Conservation (phyloP, 306 rosid species). For the Vachellia collinsii region DNA sequence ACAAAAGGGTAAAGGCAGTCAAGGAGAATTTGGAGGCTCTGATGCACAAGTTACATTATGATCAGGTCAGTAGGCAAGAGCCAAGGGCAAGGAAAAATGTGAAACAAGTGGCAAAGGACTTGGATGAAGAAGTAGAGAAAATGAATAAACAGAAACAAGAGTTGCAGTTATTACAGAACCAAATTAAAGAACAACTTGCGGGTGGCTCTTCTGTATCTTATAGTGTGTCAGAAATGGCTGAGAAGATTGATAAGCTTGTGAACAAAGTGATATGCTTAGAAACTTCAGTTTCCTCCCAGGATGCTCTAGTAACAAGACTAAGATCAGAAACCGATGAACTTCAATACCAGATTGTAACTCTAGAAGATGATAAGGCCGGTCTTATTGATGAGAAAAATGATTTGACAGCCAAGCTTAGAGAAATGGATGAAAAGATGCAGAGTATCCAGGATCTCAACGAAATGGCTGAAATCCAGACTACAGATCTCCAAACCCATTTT, state of each 20-base stretch:
- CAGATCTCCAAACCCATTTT: constrained; percentile 62
- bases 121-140: constrained; percentile 37
- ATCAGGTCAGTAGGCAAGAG: constrained; percentile 33
- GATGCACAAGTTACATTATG: constrained; percentile 49
- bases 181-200: constrained; percentile 61
- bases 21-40: constrained; percentile 61
- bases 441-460: constrained; percentile 57
- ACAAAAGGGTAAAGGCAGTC: constrained; percentile 55
- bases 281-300: constrained; percentile 74
- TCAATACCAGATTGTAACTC: constrained; percentile 58
- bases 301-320: constrained; percentile 66
- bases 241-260: constrained; percentile 84
- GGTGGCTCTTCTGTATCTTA: constrained; percentile 49
- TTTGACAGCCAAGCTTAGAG: constrained; percentile 56
- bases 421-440: constrained; percentile 65
- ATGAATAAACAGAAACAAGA: constrained; percentile 47
- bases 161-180: constrained; percentile 51
- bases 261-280: constrained; percentile 76
- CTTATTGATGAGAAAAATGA: constrained; percentile 52
- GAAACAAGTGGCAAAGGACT: constrained; percentile 17
- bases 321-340: constrained; percentile 73
- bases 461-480: constrained; percentile 58
- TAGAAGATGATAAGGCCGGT: constrained; percentile 68
- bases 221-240: constrained; percentile 79
- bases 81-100: constrained; percentile 35